Conservation (phyloP, 208 protist species). For the Phytomonas francai region DNA sequence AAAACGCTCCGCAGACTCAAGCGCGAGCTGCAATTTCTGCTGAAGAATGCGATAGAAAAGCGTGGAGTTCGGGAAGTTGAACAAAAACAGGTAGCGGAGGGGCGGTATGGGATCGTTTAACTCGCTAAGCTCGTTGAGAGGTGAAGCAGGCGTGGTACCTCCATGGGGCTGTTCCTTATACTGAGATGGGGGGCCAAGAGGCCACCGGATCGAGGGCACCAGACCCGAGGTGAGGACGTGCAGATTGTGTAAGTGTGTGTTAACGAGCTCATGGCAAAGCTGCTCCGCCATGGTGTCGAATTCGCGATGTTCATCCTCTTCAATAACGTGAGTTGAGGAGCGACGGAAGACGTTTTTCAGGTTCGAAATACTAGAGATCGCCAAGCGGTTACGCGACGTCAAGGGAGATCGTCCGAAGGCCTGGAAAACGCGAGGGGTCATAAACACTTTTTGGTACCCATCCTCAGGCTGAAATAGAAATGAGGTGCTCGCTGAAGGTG, state of each 20-base stretch:
- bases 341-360: not conserved
- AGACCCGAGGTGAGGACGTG: slow-evolving; percentile 3
- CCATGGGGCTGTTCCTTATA: not conserved
- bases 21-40: not conserved
- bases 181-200: not conserved
- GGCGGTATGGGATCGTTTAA: not conserved
- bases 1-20: slow-evolving; percentile 2
- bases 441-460: not conserved
- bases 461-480: not conserved
- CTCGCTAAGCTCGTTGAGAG: not conserved
- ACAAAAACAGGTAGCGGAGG: slow-evolving; percentile 34
- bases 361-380: not conserved
- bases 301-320: slow-evolving; percentile 31
- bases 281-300: slow-evolving; percentile 46
- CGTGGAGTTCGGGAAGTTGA: slow-evolving; percentile 63
- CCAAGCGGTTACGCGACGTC: not conserved
- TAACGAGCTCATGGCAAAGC: slow-evolving; percentile 38
- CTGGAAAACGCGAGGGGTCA: not conserved
- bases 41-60: slow-evolving; percentile 19
- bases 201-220: not conserved
- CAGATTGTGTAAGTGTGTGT: slow-evolving; percentile 68
- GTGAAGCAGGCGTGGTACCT: not conserved
- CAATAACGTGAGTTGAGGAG: not conserved
- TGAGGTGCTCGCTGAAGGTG: not conserved
- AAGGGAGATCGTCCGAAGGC: not conserved